phyloP scores from a whole-genome alignment of 257 asterid genomes.

The Dorcoceras hygrometricum region DNA sequence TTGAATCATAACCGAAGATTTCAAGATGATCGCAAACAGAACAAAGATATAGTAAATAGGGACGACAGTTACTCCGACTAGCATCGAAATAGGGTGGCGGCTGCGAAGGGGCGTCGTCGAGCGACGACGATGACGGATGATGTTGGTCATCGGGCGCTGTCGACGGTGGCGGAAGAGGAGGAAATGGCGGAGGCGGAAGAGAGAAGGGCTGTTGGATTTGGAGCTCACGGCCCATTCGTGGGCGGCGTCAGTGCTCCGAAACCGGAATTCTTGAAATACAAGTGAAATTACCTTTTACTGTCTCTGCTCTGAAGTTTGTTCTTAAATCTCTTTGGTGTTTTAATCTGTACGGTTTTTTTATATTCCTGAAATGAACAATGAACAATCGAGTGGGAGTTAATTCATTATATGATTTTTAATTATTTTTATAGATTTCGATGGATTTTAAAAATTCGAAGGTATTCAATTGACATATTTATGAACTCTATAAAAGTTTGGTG shows the following conservation, averaged over 20 bases:
- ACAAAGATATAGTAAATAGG: not conserved
- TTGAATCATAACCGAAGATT: not conserved
- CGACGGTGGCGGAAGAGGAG: conserved; percentile 37
- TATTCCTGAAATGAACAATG: too few relatives aligned
- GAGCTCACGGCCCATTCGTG: conserved; percentile 42
- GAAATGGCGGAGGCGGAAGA: conserved; percentile 62
- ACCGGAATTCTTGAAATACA: not conserved
- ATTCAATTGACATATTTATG: too few relatives aligned
- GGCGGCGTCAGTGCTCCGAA: conserved; percentile 15
- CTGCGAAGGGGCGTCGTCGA: conserved; percentile 29
- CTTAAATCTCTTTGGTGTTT: too few relatives aligned
- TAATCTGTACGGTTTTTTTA: too few relatives aligned
- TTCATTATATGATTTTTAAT: too few relatives aligned
- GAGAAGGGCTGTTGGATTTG: conserved; percentile 49
- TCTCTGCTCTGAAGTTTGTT: too few relatives aligned
- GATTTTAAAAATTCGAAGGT: too few relatives aligned
- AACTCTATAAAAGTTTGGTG: too few relatives aligned
- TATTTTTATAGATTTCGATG: too few relatives aligned
- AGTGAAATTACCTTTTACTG: not conserved
- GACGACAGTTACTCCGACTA: conserved; percentile 53
- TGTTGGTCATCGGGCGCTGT: conserved; percentile 30
- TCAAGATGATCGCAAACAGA: not conserved
- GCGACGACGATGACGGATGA: conserved; percentile 27
- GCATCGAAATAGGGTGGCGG: conserved; percentile 58
- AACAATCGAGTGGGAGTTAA: too few relatives aligned